Percentiles rank a stretch among this genome's conserved stretches.
phyloP scores from a whole-genome alignment of 805 yeast species.

The Lipomyces spencermartinsiae region DNA sequence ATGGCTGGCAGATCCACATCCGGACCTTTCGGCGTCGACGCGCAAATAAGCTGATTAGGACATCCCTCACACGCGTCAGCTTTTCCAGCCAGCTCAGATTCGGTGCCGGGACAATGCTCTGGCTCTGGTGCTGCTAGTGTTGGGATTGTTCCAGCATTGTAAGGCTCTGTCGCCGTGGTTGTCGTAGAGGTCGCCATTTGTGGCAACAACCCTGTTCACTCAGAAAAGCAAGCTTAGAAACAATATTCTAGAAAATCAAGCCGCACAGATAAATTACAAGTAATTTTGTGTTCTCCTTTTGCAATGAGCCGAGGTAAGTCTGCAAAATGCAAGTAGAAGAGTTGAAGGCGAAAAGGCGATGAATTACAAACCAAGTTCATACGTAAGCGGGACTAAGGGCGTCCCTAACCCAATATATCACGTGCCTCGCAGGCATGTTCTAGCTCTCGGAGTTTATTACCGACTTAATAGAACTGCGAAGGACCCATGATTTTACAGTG shows the following conservation, averaged over 20 bases:
- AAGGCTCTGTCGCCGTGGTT: not conserved
- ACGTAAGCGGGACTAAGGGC: too few species aligned
- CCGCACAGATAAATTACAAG: not conserved
- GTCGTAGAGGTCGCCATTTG: slow-evolving; percentile 34
- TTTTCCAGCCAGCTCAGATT: slow-evolving; percentile 89
- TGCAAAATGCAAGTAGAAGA: too few species aligned
- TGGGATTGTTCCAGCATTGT: slow-evolving; percentile 16
- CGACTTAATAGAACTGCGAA: too few species aligned
- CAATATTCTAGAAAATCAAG: not conserved
- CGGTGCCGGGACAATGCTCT: slow-evolving; percentile 99
- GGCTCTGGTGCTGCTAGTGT: slow-evolving; percentile 77
- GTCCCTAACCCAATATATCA: not conserved
- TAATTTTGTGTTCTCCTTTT: not conserved
- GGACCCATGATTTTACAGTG: too few species aligned
- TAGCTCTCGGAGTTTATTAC: too few species aligned
- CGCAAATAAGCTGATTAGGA: slow-evolving; percentile 90
- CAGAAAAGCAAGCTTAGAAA: not conserved
- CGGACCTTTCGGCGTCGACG: slow-evolving; percentile 88
- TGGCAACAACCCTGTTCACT: slow-evolving; percentile 2
- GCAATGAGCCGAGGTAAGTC: not conserved
- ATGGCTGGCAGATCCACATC: slow-evolving; percentile 90
- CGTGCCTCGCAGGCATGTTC: too few species aligned
- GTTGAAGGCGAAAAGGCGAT: not conserved
- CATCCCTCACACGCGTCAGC: slow-evolving; percentile 95
- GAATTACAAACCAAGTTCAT: slow-evolving; percentile 1